Percentiles rank a stretch among this genome's conserved stretches.
These are phyloP conservation scores for Rubus parviflorus DNA, from an alignment of 306 rosid genomes.

Conservation along the genomic window DNA sequence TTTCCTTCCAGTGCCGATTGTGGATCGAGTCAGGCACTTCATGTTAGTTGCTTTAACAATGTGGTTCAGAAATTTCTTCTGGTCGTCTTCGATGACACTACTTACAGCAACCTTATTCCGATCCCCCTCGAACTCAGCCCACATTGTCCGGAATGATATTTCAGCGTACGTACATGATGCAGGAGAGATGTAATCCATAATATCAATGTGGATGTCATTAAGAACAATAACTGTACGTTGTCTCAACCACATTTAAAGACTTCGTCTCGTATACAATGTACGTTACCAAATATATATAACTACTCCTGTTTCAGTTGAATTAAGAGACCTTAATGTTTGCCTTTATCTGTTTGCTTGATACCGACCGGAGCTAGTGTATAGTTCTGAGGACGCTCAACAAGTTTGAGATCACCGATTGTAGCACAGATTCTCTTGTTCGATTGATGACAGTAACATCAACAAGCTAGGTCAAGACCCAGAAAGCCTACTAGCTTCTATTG, in stretches of 20 bases:
- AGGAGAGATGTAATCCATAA: slow-evolving; percentile 98
- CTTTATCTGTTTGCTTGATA: slow-evolving; percentile 89
- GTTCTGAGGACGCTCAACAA: slow-evolving; percentile 94
- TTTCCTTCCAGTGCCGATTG: too few species aligned
- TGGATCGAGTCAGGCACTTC: too few species aligned
- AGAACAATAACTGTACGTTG: slow-evolving; percentile 86
- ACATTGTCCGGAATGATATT: slow-evolving; percentile 86
- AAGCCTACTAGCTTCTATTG: too few species aligned
- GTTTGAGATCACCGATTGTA: slow-evolving; percentile 97
- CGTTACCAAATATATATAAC: slow-evolving; percentile 92
- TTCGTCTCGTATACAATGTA: slow-evolving; percentile 76
- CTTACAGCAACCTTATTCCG: slow-evolving; percentile 87
- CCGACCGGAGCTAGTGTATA: slow-evolving; percentile 95
- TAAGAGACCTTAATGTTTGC: slow-evolving; percentile 95
- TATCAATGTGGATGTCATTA: slow-evolving; percentile 97
- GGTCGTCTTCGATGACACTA: slow-evolving; percentile 61
- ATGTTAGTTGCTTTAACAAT: too few species aligned
- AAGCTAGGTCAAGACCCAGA: slow-evolving; percentile 16
- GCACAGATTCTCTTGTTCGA: slow-evolving; percentile 92
- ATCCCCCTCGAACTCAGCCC: slow-evolving; percentile 99
- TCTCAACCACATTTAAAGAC: slow-evolving; percentile 83
- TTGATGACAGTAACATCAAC: slow-evolving; percentile 96
- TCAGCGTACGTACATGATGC: slow-evolving; percentile 93
- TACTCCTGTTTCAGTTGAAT: slow-evolving; percentile 96
- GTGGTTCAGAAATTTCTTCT: slow-evolving; percentile 72